phyloP scores from a whole-genome alignment of 805 yeast species.

The Metschnikowia lunata region DNA sequence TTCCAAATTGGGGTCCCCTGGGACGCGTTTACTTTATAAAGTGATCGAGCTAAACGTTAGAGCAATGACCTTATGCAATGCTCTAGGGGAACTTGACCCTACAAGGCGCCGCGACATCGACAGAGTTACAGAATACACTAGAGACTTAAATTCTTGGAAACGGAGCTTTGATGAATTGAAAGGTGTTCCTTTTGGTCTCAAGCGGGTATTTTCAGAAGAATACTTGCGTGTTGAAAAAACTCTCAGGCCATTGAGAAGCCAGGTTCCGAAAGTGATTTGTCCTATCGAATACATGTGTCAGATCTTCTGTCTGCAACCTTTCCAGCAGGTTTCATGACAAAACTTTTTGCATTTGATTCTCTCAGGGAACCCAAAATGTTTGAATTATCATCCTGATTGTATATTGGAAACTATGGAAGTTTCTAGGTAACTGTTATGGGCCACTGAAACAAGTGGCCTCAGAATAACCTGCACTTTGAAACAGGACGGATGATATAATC shows the following conservation, averaged over 20 bases:
- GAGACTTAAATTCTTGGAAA: not conserved
- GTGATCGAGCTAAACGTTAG: conserved; percentile 2
- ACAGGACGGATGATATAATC: too few relatives aligned
- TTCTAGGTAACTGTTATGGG: too few relatives aligned
- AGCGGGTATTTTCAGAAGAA: not conserved
- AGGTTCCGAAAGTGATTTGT: not conserved
- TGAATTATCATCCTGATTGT: too few relatives aligned
- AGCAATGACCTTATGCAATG: not conserved
- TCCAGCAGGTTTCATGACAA: too few relatives aligned
- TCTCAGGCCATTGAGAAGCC: not conserved
- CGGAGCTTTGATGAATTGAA: not conserved
- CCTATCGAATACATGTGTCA: not conserved
- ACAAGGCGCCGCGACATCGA: too few relatives aligned
- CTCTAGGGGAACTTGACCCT: not conserved
- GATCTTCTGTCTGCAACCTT: not conserved
- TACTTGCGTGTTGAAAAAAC: not conserved
- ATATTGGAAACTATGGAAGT: too few relatives aligned
- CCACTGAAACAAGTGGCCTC: too few relatives aligned
- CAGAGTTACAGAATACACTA: not conserved
- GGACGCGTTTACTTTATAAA: conserved; percentile 2
- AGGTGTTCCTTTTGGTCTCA: not conserved
- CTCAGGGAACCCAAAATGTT: too few relatives aligned
- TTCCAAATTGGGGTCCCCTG: not conserved
- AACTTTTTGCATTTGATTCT: too few relatives aligned
- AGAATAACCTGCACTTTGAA: too few relatives aligned